Conservation (phyloP, 2,329 filamentous ascomycete species). For the Colletotrichum chlorophyti region DNA sequence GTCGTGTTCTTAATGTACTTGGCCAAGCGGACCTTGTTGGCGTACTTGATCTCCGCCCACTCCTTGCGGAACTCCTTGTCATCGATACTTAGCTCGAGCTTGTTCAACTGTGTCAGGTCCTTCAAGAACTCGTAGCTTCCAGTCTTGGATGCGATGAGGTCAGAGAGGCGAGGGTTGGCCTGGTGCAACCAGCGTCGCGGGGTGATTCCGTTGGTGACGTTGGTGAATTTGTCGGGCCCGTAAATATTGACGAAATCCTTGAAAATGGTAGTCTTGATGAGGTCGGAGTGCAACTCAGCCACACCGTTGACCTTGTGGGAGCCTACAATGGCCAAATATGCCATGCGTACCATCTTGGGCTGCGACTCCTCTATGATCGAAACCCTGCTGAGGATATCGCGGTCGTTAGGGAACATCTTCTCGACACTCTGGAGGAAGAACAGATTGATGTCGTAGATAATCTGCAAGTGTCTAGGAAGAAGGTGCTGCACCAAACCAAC, state of each 20-base stretch:
- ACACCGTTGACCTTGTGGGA: conserved; percentile 99
- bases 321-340: conserved; percentile 90
- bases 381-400: conserved; percentile 84
- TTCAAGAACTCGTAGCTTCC: conserved; percentile 87
- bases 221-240: conserved; percentile 96
- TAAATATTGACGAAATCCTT: conserved; percentile 97
- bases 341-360: conserved; percentile 98
- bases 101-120: conserved; percentile 85
- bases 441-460: conserved; percentile 98
- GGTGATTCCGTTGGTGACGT: conserved; percentile 98
- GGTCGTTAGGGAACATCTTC: conserved; percentile 86
- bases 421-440: conserved; percentile 92
- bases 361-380: conserved; percentile 98
- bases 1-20: conserved; percentile 87
- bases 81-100: conserved; percentile 82
- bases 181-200: conserved; percentile 96
- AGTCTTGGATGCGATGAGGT: conserved; percentile 88
- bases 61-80: conserved; percentile 92
- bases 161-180: conserved; percentile 90
- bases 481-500: conserved; percentile 92
- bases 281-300: conserved; percentile 94
- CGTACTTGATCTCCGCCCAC: conserved; percentile 96
- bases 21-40: conserved; percentile 92
- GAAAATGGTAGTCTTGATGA: conserved; percentile 99
- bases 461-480: conserved; percentile 91